phyloP scores from a whole-genome alignment of 2,329 filamentous ascomycete species.

The Aureobasidium sp. region DNA sequence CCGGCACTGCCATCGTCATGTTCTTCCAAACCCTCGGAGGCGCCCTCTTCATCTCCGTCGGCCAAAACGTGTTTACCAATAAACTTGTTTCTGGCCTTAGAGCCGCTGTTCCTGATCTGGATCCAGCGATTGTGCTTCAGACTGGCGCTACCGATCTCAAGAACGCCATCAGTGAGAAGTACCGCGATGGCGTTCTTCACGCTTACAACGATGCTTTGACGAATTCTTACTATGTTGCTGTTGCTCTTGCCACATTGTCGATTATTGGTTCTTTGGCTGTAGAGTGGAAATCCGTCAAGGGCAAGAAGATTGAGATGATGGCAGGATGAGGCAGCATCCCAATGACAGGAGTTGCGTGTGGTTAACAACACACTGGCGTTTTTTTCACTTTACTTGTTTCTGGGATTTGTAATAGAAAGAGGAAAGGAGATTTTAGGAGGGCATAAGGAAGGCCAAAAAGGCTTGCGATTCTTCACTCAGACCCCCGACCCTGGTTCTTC shows the following conservation, averaged over 20 bases:
- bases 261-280: constrained; percentile 50
- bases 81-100: constrained; percentile 36
- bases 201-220: constrained; percentile 59
- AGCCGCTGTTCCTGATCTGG: constrained; percentile 35
- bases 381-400: too few species aligned
- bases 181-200: constrained; percentile 46
- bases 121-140: constrained; percentile 36
- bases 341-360: too few species aligned
- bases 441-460: too few species aligned
- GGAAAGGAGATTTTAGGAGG: too few species aligned
- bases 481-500: too few species aligned
- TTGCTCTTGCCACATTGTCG: constrained; percentile 47
- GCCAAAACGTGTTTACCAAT: constrained; percentile 46
- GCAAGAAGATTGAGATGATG: constrained; percentile 34
- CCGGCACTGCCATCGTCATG: constrained; percentile 44
- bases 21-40: constrained; percentile 44
- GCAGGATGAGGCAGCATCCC: constrained; percentile 5
- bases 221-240: constrained; percentile 53
- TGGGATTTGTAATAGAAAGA: too few species aligned
- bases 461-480: too few species aligned
- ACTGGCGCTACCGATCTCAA: constrained; percentile 55
- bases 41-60: constrained; percentile 44
- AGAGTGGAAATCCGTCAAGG: constrained; percentile 61
- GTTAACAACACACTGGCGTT: too few species aligned
- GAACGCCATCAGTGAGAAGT: constrained; percentile 43